Evolutionary conservation across 2,329 filamentous ascomycete genomes (phyloP).

Genomic region (Fusarium oligoseptatum): DNA sequence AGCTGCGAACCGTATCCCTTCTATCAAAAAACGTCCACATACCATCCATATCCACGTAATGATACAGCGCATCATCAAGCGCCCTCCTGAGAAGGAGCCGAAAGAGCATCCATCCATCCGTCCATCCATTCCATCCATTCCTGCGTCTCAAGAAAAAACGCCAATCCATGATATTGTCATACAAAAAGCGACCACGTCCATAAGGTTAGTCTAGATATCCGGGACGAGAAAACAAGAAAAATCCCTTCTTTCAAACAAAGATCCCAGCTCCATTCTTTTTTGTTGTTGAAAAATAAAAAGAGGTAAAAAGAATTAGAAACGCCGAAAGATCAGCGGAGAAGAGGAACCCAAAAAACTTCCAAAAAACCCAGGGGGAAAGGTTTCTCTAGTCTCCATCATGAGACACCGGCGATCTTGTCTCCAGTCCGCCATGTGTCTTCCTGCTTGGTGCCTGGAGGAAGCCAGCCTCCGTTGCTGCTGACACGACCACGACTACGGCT

Average conservation of each 20-base stretch:
- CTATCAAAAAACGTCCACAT: constrained; percentile 35
- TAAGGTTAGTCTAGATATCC: constrained; percentile 25
- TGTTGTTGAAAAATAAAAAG: constrained; percentile 5
- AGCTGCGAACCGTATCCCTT: constrained; percentile 25
- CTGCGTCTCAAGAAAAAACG: constrained; percentile 29
- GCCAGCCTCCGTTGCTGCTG: constrained; percentile 66
- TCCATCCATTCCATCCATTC: neutral
- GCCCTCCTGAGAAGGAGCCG: constrained; percentile 11
- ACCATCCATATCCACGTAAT: constrained; percentile 42
- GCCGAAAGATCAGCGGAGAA: neutral
- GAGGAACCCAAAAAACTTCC: constrained; percentile 7
- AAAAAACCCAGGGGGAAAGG: neutral
- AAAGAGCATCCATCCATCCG: constrained; percentile 5
- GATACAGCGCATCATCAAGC: constrained; percentile 33
- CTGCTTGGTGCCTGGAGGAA: constrained; percentile 84
- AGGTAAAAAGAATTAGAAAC: constrained; percentile 19
- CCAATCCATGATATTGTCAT: constrained; percentile 39
- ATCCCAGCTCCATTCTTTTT: constrained; percentile 21
- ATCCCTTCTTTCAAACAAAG: constrained; percentile 1
- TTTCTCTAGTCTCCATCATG: constrained; percentile 27
- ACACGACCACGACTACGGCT: constrained; percentile 56
- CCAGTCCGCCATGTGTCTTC: constrained; percentile 81
- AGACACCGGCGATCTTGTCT: constrained; percentile 50
- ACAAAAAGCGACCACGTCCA: constrained; percentile 20
- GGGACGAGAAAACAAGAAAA: constrained; percentile 13